phyloP scores from a whole-genome alignment of 2,329 filamentous ascomycete species.

The Neophaeococcomyces mojaviensis region DNA sequence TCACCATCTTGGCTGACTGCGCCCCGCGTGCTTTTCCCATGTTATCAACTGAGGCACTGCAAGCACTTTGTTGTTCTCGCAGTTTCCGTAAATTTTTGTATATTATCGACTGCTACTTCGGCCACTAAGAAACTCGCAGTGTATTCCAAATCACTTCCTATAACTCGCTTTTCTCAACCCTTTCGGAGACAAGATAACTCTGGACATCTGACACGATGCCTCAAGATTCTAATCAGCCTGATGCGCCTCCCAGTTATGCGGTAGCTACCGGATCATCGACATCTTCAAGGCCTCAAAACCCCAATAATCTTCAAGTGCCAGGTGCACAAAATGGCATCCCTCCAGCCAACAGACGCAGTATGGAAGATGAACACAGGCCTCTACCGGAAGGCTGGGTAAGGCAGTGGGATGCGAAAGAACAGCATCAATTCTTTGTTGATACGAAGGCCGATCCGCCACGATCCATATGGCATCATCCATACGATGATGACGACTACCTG shows the following conservation, averaged over 20 bases:
- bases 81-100: too few species aligned
- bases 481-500: conserved; percentile 52
- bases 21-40: too few species aligned
- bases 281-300: conserved; percentile 14
- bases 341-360: conserved; percentile 44
- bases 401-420: conserved; percentile 45
- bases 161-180: too few species aligned
- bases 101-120: too few species aligned
- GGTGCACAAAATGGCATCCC: conserved; percentile 46
- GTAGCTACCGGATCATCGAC: conserved; percentile 23
- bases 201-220: too few species aligned
- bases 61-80: too few species aligned
- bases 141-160: too few species aligned
- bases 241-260: conserved; percentile 32
- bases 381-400: conserved; percentile 52
- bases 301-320: conserved; percentile 22
- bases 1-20: too few species aligned
- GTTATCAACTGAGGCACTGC: too few species aligned
- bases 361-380: conserved; percentile 53
- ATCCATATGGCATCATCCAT: conserved; percentile 55
- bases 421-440: conserved; percentile 59
- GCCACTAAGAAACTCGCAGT: too few species aligned
- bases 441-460: conserved; percentile 47
- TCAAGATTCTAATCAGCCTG: conserved; percentile 4
- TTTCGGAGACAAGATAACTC: too few species aligned